A percentile compares a stretch with the other conserved stretches of the same genome.
These are phyloP conservation scores for Barbarea vulgaris DNA, from an alignment of 345 rosid genomes.

Conservation along the genomic window DNA sequence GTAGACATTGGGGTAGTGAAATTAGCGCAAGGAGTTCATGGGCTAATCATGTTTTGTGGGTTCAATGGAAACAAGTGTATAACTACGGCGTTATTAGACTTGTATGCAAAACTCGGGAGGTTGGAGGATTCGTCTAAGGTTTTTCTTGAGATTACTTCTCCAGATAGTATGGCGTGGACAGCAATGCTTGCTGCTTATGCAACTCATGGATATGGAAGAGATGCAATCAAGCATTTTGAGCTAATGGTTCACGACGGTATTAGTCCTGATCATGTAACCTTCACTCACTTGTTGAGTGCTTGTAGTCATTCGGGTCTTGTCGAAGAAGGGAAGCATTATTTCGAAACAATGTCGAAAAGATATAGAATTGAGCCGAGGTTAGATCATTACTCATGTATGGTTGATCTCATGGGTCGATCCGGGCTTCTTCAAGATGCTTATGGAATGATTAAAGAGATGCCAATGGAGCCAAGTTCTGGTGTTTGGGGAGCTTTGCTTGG, in stretches of 20 bases:
- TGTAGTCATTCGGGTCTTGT: conserved; percentile 76
- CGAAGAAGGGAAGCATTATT: conserved; percentile 60
- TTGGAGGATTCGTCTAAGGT: conserved; percentile 47
- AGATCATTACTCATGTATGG: conserved; percentile 78
- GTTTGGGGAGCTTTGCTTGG: conserved; percentile 85
- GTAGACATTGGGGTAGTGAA: conserved; percentile 53
- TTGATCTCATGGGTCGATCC: conserved; percentile 75
- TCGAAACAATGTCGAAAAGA: conserved; percentile 48
- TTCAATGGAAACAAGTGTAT: conserved; percentile 39
- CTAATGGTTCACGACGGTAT: conserved; percentile 51
- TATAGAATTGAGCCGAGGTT: conserved; percentile 53
- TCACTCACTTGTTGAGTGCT: conserved; percentile 74
- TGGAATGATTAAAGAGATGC: conserved; percentile 56
- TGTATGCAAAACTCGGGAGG: conserved; percentile 65
- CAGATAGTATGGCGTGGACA: conserved; percentile 74
- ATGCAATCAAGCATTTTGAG: conserved; percentile 58
- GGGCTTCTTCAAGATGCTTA: conserved; percentile 61
- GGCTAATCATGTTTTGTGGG: conserved; percentile 44
- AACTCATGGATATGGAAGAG: conserved; percentile 64
- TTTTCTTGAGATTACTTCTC: conserved; percentile 52
- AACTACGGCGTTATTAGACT: conserved; percentile 50
- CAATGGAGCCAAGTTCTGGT: conserved; percentile 67
- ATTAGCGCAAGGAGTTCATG: conserved; percentile 57
- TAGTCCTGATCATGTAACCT: conserved; percentile 74
- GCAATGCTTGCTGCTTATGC: conserved; percentile 78